Evolutionary conservation across 2,329 filamentous ascomycete species (phyloP).

Genomic region (Stagonosporopsis rhizophila): DNA sequence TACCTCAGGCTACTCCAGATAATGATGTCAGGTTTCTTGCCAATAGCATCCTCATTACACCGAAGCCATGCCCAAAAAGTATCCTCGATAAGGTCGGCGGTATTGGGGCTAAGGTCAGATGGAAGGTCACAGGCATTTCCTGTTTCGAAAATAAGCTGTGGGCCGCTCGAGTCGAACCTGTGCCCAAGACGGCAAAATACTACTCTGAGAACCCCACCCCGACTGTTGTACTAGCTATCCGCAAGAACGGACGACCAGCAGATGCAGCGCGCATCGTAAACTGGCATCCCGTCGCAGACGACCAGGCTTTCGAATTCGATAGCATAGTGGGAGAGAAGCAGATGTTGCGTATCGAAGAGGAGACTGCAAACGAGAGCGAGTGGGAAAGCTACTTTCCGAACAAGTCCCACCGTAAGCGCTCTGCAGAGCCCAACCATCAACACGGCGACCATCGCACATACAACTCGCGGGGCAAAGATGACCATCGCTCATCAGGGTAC

Average conservation of each 20-base stretch:
- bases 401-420: conserved; percentile 57
- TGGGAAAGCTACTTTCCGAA: conserved; percentile 69
- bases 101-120: conserved; percentile 80
- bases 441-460: conserved; percentile 36
- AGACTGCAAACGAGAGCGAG: conserved; percentile 66
- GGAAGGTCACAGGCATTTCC: conserved; percentile 81
- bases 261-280: conserved; percentile 83
- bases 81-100: conserved; percentile 87
- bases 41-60: conserved; percentile 90
- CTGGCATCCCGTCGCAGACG: conserved; percentile 78
- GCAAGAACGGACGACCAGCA: conserved; percentile 75
- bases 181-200: conserved; percentile 66
- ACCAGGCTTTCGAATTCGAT: conserved; percentile 78
- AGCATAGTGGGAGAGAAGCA: conserved; percentile 87
- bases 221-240: conserved; percentile 81
- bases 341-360: conserved; percentile 79
- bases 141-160: conserved; percentile 82
- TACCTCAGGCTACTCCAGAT: conserved; percentile 68
- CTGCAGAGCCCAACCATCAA: conserved; percentile 56
- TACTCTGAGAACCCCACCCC: conserved; percentile 83
- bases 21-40: conserved; percentile 81
- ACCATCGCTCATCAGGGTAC: conserved; percentile 36
- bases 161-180: conserved; percentile 80
- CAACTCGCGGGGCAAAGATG: conserved; percentile 34
- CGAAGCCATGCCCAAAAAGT: conserved; percentile 73